Evolutionary conservation across 257 asterid genomes (phyloP), one percentile per base, ranked within the genome.

Genomic region (Mitragyna speciosa): DNA sequence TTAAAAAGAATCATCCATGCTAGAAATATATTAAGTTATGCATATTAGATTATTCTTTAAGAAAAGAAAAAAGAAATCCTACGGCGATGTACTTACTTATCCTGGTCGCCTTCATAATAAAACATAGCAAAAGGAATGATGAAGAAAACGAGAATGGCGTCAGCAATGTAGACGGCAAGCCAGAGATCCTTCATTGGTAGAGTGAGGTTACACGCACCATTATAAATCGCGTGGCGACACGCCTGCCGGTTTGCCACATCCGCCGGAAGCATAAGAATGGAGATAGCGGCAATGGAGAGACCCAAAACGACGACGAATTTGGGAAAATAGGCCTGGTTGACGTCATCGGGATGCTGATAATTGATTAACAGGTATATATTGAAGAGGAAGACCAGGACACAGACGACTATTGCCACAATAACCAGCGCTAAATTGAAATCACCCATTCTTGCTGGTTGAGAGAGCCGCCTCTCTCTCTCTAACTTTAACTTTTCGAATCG

Each of bases 231-330:
- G 82, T 94, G 93, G 51, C 94, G 92, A 80, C 99, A 96, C 28
- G 99, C 99, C 86, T 94, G 97, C 83, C 97, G 90, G 41, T 96
- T 96, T 0, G 99, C 99, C 12, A 96, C 98, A 72, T 96, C 99
- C 0, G 98, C 99, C 11, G 99, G 99, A 7, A 96, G 91, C 99
- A 96, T 96, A 43, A 94, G 87, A 67, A 96, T 96, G 19, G 99
- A 96, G 85, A 96, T 94, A 22, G 98, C 98, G 16, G 99, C 98
- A 51, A 96, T 78, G 70, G 99, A 89, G 67, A 96, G 96, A 31
- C 99, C 99, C 83, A 96, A 85, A 76, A 96, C 94, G 84, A 96
- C 99, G 56, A 96, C 99, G 75, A 96, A 85, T 87, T 96, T 96
- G 76, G 98, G 99, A 82, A 96, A 92, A 84, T 96, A 96, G 5